A percentile compares a stretch with the other conserved stretches of the same genome.
phyloP scores from a whole-genome alignment of 164 flowering plant genomes.

The Vitis rupestris region DNA sequence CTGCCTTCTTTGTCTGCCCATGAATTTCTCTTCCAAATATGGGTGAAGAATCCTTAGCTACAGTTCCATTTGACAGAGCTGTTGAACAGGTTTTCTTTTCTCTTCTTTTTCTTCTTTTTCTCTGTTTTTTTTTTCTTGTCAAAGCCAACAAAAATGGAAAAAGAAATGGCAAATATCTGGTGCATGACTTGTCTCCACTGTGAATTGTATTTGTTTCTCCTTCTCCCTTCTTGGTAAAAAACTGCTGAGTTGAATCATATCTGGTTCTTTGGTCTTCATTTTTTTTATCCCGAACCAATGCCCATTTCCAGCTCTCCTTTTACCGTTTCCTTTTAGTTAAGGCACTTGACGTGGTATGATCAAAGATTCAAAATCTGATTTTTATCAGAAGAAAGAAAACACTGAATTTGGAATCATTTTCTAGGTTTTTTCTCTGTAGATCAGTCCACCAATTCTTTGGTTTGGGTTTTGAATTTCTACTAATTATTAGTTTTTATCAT shows the following conservation, averaged over 20 bases:
- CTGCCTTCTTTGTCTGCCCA: conserved; percentile 9
- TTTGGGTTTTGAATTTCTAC: not conserved
- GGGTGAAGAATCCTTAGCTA: conserved; percentile 33
- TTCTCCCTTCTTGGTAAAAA: too few species aligned
- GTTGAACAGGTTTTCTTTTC: conserved; percentile 42
- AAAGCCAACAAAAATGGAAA: too few species aligned
- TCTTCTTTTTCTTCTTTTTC: conserved; percentile 7
- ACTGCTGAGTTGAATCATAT: too few species aligned
- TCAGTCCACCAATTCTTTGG: not conserved
- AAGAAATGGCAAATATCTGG: too few species aligned
- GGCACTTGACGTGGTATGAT: not conserved
- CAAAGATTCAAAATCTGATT: not conserved
- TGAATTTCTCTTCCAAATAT: conserved; percentile 18
- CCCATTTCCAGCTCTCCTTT: too few species aligned
- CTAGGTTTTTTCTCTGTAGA: not conserved
- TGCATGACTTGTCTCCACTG: too few species aligned
- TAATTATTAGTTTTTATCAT: too few species aligned
- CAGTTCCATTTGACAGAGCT: conserved; percentile 32
- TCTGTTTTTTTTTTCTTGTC: not conserved
- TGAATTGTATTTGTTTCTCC: too few species aligned
- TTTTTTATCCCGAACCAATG: too few species aligned
- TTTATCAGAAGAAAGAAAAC: not conserved
- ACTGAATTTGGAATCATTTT: not conserved
- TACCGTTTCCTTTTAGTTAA: too few species aligned
- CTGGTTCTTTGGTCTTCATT: too few species aligned